These are phyloP conservation scores for Myrica gale DNA, from an alignment of 306 rosid species.

Conservation along the genomic window DNA sequence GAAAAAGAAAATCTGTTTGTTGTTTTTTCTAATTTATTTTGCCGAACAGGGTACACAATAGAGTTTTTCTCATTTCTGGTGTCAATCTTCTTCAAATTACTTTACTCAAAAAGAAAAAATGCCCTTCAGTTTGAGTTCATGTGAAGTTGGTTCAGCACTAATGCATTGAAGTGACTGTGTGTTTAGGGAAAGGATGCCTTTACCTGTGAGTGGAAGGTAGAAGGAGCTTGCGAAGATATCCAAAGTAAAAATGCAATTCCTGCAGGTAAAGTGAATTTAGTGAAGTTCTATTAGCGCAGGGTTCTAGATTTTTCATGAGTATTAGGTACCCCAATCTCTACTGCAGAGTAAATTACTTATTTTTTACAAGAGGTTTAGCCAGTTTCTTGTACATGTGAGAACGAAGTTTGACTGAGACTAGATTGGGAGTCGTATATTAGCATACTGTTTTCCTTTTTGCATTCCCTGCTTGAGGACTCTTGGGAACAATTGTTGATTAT, in stretches of 20 bases:
- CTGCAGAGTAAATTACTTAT: neutral
- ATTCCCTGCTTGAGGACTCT: neutral
- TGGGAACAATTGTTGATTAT: too few species aligned
- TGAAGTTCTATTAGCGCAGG: conserved; percentile 24
- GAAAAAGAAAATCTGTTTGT: neutral
- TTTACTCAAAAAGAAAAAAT: too few species aligned
- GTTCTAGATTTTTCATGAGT: neutral
- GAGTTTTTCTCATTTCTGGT: neutral
- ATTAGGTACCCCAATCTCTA: neutral
- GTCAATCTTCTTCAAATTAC: neutral
- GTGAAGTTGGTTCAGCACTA: conserved; percentile 21
- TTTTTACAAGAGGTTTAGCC: neutral
- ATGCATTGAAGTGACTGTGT: conserved; percentile 24
- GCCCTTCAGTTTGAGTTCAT: conserved; percentile 8
- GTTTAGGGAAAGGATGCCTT: conserved; percentile 49
- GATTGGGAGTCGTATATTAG: neutral
- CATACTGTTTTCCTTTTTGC: neutral
- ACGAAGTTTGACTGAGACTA: neutral
- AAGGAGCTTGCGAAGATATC: conserved; percentile 61
- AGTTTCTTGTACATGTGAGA: neutral
- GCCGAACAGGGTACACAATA: neutral
- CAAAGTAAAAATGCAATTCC: conserved; percentile 53
- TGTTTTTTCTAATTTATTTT: neutral
- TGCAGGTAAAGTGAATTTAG: conserved; percentile 42
- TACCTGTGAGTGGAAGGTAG: conserved; percentile 46